Evolutionary conservation across 805 yeast genomes (phyloP), one percentile per base, ranked within the genome.

Genomic region (Ogataea henricii): DNA sequence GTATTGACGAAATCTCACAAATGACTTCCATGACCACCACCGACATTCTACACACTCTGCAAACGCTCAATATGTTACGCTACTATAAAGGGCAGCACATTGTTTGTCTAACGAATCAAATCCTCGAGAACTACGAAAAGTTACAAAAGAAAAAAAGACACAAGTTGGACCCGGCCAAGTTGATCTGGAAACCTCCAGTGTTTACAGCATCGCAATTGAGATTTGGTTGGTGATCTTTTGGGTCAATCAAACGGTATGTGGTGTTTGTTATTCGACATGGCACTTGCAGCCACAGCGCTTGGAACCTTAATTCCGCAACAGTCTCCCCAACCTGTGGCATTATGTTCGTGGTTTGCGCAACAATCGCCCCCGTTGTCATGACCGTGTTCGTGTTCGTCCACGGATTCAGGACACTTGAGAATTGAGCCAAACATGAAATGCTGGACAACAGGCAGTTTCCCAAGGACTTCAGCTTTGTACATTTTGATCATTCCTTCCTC

Each of bases 281-380:
- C 83, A 13, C 83, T 77, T 0, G 97, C 99, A 0, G 97, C 98
- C 47, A 90, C 80, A 0, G 97, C 97, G 68, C 97, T 89, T 0
- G 99, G 99, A 1, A 94, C 79, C 62, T 89, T 88, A 43, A 94
- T 94, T 6, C 99, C 99, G 71, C 99, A 94, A 62, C 99, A 94
- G 64, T 94, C 98, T 7, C 96, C 98, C 96, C 96, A 94, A 2
- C 88, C 82, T 35, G 72, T 74, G 23, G 27, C 16, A 10, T 10
- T 9, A 39, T 71, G 72, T 2, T 60, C 52, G 2, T 63, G 66
- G 7, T 63, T n/a, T n/a, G n/a, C 68, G 27, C 66, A 67, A 16
- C 65, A 47, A 13, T 40, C 55, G 23, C 32, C 64, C 21, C 62
- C 65, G 23, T 56, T 47, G 1, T 60, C 53, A 4, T 49, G 49